Percentiles rank a stretch among this genome's conserved stretches.
phyloP scores from a whole-genome alignment of 2,329 filamentous ascomycete genomes.

The Monilinia vaccinii-corymbosi region DNA sequence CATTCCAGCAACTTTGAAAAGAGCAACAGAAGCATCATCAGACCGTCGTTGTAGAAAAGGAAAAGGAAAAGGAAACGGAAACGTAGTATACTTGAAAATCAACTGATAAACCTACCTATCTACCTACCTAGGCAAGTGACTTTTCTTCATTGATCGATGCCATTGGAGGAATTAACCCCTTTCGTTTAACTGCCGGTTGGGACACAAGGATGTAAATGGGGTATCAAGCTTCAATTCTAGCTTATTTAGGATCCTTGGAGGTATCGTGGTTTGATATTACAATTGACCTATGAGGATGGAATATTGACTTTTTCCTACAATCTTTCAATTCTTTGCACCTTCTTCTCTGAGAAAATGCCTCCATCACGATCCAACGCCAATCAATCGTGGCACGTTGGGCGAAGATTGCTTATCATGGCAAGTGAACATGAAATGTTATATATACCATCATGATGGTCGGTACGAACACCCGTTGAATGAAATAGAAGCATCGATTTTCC shows the following conservation, averaged over 20 bases:
- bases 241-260: not conserved
- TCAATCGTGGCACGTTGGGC: constrained; percentile 1
- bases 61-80: not conserved
- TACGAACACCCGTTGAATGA: not conserved
- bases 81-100: constrained; percentile 5
- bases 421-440: constrained; percentile 2
- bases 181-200: constrained; percentile 8
- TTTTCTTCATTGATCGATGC: not conserved
- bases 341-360: not conserved
- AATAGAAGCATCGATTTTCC: constrained; percentile 1
- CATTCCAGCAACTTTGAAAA: not conserved
- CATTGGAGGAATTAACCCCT: not conserved
- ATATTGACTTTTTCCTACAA: not conserved
- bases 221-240: not conserved
- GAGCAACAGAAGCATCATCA: not conserved
- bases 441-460: not conserved
- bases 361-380: not conserved
- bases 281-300: constrained; percentile 7
- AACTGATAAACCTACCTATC: not conserved
- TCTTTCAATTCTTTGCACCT: not conserved
- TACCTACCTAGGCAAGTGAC: too few species aligned
- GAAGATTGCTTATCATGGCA: constrained; percentile 5
- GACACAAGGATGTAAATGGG: not conserved
- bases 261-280: not conserved
- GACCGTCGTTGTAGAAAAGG: not conserved